Conservation (phyloP, 768 basidiomycete species). For the Xerocomellus amylosporus region DNA sequence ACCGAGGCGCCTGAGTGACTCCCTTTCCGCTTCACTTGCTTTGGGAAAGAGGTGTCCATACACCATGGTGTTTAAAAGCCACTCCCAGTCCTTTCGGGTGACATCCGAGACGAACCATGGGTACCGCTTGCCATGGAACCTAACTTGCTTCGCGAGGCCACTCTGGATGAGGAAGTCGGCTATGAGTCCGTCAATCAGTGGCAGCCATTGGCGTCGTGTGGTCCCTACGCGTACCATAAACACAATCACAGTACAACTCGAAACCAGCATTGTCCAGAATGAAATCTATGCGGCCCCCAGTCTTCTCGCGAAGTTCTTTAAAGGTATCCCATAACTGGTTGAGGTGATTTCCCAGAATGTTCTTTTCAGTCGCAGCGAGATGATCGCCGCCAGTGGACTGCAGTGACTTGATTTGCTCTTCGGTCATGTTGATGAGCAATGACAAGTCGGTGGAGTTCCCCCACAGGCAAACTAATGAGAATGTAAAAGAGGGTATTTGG, state of each 20-base stretch:
- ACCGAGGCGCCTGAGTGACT: slow-evolving; percentile 77
- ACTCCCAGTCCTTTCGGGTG: slow-evolving; percentile 91
- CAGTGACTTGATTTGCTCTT: slow-evolving; percentile 94
- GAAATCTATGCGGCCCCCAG: slow-evolving; percentile 76
- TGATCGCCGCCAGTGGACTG: slow-evolving; percentile 96
- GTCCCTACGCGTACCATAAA: slow-evolving; percentile 59
- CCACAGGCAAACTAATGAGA: slow-evolving; percentile 81
- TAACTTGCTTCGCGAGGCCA: slow-evolving; percentile 78
- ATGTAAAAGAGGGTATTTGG: neutral
- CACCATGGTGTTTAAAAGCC: slow-evolving; percentile 85
- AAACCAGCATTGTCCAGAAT: slow-evolving; percentile 82
- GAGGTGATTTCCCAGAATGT: slow-evolving; percentile 88
- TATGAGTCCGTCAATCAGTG: slow-evolving; percentile 26
- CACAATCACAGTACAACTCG: slow-evolving; percentile 84
- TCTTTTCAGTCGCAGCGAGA: slow-evolving; percentile 93
- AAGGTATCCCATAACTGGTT: slow-evolving; percentile 70
- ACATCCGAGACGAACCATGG: slow-evolving; percentile 96
- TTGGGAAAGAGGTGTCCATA: slow-evolving; percentile 91
- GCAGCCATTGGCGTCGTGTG: neutral
- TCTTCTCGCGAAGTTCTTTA: slow-evolving; percentile 63
- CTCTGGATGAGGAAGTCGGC: slow-evolving; percentile 94
- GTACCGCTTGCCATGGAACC: slow-evolving; percentile 95
- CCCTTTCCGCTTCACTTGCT: slow-evolving; percentile 73
- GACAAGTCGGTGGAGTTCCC: slow-evolving; percentile 97
- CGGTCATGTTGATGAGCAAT: slow-evolving; percentile 94